Percentiles rank a stretch among this genome's conserved stretches.
Conservation (phyloP, 192 early-diverging fungal genomes). For the Mortierella antarctica region DNA sequence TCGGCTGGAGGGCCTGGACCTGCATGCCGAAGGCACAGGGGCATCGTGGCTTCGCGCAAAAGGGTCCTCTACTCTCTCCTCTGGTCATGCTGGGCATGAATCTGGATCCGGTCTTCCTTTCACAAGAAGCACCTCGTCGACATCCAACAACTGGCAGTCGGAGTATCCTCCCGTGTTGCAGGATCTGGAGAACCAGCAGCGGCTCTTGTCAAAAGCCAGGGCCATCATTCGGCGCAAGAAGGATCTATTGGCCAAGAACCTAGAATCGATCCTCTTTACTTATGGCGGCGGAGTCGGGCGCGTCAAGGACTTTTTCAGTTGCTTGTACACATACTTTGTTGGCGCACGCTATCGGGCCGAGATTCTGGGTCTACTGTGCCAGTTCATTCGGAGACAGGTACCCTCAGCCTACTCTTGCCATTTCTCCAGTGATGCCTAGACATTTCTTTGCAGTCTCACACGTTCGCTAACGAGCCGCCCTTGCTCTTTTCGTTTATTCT, state of each 20-base stretch:
- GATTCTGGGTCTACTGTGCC: conserved; percentile 59
- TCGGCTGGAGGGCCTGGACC: conserved; percentile 11
- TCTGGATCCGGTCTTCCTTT: background rate
- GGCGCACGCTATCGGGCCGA: conserved; percentile 59
- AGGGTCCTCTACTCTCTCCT: background rate
- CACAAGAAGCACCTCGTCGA: background rate
- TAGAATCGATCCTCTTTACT: conserved; percentile 26
- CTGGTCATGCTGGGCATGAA: conserved; percentile 26
- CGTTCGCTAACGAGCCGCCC: too few relatives aligned
- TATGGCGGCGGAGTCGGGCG: conserved; percentile 40
- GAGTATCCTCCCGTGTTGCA: conserved; percentile 12
- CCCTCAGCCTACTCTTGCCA: too few relatives aligned
- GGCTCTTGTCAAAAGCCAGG: conserved; percentile 24
- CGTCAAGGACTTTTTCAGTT: conserved; percentile 60
- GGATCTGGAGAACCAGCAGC: conserved; percentile 35
- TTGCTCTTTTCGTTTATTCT: background rate
- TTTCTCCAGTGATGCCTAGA: background rate
- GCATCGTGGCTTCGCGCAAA: conserved; percentile 16
- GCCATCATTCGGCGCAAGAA: conserved; percentile 35
- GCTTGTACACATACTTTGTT: conserved; percentile 59
- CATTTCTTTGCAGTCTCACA: background rate
- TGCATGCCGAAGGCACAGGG: background rate
- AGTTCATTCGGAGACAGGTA: conserved; percentile 62
- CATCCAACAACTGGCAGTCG: background rate
- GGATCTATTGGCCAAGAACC: conserved; percentile 36